Percentiles rank a stretch among this genome's conserved stretches.
phyloP scores from a whole-genome alignment of 2,329 filamentous ascomycete genomes.

The Aaosphaeria arxii region DNA sequence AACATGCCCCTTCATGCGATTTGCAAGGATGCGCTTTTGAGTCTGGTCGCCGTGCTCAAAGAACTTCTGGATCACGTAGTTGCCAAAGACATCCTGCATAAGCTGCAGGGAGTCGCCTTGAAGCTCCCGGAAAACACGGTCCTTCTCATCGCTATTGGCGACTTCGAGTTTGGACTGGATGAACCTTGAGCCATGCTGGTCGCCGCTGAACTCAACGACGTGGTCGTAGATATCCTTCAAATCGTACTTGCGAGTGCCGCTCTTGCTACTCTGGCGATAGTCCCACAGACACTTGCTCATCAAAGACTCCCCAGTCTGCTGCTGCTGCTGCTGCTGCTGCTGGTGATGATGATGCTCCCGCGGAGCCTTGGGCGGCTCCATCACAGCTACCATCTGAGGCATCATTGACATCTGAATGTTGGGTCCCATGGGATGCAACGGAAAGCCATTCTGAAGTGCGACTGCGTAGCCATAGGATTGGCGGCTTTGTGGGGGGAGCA shows the following conservation, averaged over 20 bases:
- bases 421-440: slow-evolving; percentile 30
- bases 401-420: slow-evolving; percentile 34
- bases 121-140: slow-evolving; percentile 84
- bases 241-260: slow-evolving; percentile 67
- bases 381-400: slow-evolving; percentile 31
- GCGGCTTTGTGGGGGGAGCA: slow-evolving; percentile 32
- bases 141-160: slow-evolving; percentile 94
- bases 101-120: slow-evolving; percentile 78
- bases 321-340: slow-evolving; percentile 48
- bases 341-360: slow-evolving; percentile 46
- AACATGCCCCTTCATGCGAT: slow-evolving; percentile 84
- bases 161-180: slow-evolving; percentile 90
- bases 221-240: slow-evolving; percentile 85
- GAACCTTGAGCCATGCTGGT: slow-evolving; percentile 92
- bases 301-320: slow-evolving; percentile 48
- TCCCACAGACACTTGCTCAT: slow-evolving; percentile 75
- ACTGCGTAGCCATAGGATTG: slow-evolving; percentile 36
- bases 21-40: slow-evolving; percentile 84
- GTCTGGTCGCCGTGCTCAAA: slow-evolving; percentile 93
- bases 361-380: slow-evolving; percentile 41
- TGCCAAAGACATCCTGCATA: slow-evolving; percentile 96
- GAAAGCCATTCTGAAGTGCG: slow-evolving; percentile 33
- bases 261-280: slow-evolving; percentile 72
- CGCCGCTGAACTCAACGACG: slow-evolving; percentile 91
- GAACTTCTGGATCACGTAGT: slow-evolving; percentile 97